Evolutionary conservation across 2,329 filamentous ascomycete species (phyloP), one percentile per base, ranked within the genome.

Genomic region (Verticillium klebahnii): DNA sequence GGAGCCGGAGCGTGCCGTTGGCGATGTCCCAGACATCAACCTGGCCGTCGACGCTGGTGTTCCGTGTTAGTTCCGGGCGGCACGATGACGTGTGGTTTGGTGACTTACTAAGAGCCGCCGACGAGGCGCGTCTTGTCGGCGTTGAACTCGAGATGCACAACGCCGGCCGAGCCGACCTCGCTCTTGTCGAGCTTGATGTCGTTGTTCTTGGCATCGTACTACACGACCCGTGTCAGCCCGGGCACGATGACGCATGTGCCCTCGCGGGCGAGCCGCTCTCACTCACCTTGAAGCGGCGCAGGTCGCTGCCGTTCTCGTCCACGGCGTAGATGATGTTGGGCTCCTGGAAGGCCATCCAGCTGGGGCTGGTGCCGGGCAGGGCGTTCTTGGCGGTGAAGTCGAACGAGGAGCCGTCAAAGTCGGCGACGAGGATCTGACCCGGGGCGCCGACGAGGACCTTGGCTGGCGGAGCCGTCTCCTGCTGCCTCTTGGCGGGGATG

Each of bases 71-170:
- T n/a, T 4, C 7, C 7, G 9, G 8, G 25, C 15, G 37, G 64
- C 25, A 64, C 56, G 31, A 17, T 58, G 31, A 12, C 25, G 34
- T 14, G 15, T 17, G 3, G 11, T 8, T 9, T 14, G 17, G 9
- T 29, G 52, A 62, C 62, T 60, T 55, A 65, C 63, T 78, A 83
- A 7, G 74, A 75, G 2, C 79, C 72, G 17, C 78, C 78, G 3
- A 84, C 69, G 69, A 84, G 74, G 57, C 76, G 76, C 3, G 74
- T 79, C 67, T 74, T 68, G 63, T 81, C 75, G 58, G 68, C 60
- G 70, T 77, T 80, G 71, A 83, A 79, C 56, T 74, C 79, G 29
- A 84, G 74, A 64, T 77, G 78, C 36, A 83, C 82, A 11, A 81
- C 76, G 55, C 81, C 81, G 0, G 64, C 50, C 50, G 77, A 78